These are phyloP conservation scores for Verticillium tricorpus DNA, from an alignment of 2,329 filamentous ascomycete genomes.

Conservation along the genomic window DNA sequence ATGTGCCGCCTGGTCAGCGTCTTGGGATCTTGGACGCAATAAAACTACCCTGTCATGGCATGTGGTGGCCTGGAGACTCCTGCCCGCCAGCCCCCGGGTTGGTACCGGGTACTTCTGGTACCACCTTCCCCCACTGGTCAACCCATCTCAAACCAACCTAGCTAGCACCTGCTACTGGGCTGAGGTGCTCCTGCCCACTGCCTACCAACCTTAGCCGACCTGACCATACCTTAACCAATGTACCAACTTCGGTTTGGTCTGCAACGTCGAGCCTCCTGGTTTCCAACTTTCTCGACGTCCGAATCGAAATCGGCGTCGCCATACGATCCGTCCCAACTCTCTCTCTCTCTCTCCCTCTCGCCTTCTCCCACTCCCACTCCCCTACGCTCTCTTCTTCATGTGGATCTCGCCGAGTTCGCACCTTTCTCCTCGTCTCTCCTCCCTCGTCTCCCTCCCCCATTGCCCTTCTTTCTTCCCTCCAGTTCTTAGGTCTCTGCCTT, in stretches of 20 bases:
- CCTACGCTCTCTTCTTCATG: not conserved
- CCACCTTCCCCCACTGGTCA: not conserved
- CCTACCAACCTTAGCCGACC: not conserved
- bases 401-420: too few species aligned
- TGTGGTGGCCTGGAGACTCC: not conserved
- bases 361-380: not conserved
- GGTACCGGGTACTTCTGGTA: not conserved
- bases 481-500: not conserved
- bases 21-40: not conserved
- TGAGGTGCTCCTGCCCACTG: not conserved
- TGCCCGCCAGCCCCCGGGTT: not conserved
- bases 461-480: not conserved
- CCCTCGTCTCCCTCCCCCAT: not conserved
- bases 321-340: not conserved
- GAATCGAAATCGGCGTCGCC: constrained; percentile 1
- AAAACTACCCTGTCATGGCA: not conserved
- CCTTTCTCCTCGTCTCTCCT: not conserved
- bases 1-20: not conserved
- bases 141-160: not conserved
- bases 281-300: constrained; percentile 2
- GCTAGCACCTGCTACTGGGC: not conserved
- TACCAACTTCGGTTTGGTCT: not conserved
- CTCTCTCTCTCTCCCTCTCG: not conserved
- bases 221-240: not conserved
- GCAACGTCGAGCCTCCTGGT: not conserved